Conservation (phyloP, 768 basidiomycete species). For the Mycena sanguinolenta region DNA sequence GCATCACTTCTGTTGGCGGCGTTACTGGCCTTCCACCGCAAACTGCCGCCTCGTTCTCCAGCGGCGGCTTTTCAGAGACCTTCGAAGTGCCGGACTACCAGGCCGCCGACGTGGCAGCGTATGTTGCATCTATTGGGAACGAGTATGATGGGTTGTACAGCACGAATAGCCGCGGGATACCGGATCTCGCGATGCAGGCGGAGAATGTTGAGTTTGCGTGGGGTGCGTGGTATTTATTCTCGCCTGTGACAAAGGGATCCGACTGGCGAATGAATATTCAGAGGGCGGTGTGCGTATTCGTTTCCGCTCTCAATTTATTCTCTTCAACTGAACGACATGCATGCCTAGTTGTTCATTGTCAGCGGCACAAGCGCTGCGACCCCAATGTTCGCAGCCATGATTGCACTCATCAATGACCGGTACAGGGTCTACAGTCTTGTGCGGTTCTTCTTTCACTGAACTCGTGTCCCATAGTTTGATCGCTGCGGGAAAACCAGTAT, state of each 20-base stretch:
- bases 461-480: too few relatives aligned
- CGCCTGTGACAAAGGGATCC: too few relatives aligned
- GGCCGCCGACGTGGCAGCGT: constrained; percentile 33
- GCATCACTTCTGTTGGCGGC: constrained; percentile 57
- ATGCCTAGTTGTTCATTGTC: constrained; percentile 30
- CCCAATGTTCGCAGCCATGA: constrained; percentile 58
- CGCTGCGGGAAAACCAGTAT: constrained; percentile 41
- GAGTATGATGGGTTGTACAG: constrained; percentile 48
- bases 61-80: constrained; percentile 45
- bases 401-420: constrained; percentile 61
- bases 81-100: constrained; percentile 37
- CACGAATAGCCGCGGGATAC: constrained; percentile 23
- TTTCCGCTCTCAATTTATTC: neutral
- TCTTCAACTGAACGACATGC: neutral
- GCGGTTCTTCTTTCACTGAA: too few relatives aligned
- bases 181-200: constrained; percentile 36
- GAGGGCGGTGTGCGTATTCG: too few relatives aligned
- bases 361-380: constrained; percentile 59
- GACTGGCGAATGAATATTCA: too few relatives aligned
- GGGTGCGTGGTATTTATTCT: neutral
- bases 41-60: constrained; percentile 45
- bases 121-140: constrained; percentile 25
- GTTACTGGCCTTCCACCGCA: constrained; percentile 56
- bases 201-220: constrained; percentile 49
- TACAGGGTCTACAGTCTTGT: too few relatives aligned